Base-by-base conservation (phyloP, 805 yeast species). In the Candida sphagnicola region DNA sequence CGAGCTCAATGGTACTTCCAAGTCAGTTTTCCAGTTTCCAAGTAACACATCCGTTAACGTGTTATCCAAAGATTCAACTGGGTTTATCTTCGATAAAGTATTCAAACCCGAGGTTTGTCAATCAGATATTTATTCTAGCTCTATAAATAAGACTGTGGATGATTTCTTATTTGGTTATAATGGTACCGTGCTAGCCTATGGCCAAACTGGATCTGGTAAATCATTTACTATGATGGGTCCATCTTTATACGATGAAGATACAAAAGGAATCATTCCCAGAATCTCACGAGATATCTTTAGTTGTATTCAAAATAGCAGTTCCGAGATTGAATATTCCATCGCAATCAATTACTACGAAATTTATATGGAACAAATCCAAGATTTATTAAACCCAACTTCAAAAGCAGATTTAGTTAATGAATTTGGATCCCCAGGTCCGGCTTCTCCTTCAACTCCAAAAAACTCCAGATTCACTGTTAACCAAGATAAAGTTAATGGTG, bases 141-240 rank as follows among this genome's bases (percentile, higher is more conserved):
- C 85, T 0, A 73, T 84, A 4, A 53, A 63, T 28, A 77, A 77
- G 29, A 80, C 86, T 0, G 82, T 87, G 3, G 79, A 77, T 30
- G 91, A 84, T 44, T 67, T 86, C 21, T 71, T 83, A 41, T 67
- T 71, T 23, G 97, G 97, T 0, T 82, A 80, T 52, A 85, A 85
- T 54, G 86, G 89, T 15, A 77, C 91, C 0, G 77, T 86, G 0
- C 60, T 85, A 26, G 85, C 90, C 0, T 86, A 84, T 57, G 95
- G 95, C 8, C 91, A 82, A 50, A 78, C 86, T 0, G 86, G 88
- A 0, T 72, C 88, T 1, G 93, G 93, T 5, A 85, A 85, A 56
- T 75, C 90, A 0, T 76, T 75, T 51, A 80, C 91, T 2, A 80
- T 85, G 88, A 75, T 82, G 74, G 93, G 93, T 1, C 56, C 61